A percentile compares a stretch with the other conserved stretches of the same genome.
Evolutionary conservation across 2,329 filamentous ascomycete genomes (phyloP).

Genomic region (Orbilia blumenaviensis): DNA sequence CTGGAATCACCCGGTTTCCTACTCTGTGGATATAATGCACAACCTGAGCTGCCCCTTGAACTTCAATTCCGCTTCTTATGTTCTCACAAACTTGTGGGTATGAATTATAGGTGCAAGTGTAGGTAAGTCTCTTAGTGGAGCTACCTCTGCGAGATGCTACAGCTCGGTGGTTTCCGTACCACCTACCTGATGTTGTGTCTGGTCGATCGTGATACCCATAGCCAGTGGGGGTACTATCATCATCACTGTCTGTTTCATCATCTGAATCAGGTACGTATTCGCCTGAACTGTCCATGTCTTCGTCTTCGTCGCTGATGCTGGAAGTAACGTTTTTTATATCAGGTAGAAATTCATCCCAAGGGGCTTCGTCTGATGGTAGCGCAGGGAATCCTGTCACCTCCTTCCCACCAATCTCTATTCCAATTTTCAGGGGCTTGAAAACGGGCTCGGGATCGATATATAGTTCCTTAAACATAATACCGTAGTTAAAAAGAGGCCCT

Average conservation of each 20-base stretch:
- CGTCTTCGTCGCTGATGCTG: neutral
- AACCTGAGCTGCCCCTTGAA: neutral
- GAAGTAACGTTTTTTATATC: neutral
- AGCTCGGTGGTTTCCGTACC: neutral
- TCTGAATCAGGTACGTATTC: neutral
- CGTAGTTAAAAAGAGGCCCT: neutral
- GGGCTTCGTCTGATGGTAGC: constrained; percentile 15
- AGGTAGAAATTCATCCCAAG: neutral
- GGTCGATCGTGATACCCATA: neutral
- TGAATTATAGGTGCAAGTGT: neutral
- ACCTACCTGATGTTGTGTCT: neutral
- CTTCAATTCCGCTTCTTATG: neutral
- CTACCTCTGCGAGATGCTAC: neutral
- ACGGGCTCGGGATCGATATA: neutral
- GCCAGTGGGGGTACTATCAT: too few species aligned
- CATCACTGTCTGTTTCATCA: neutral
- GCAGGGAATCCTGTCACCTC: constrained; percentile 2
- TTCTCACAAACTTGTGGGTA: constrained; percentile 16
- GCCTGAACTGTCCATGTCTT: neutral
- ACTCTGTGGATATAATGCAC: neutral
- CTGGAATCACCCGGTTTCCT: neutral
- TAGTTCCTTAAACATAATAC: neutral
- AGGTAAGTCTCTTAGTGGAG: neutral
- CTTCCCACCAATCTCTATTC: constrained; percentile 1
- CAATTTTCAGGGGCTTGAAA: neutral